phyloP scores from a whole-genome alignment of 139 green algal species.

The Diplosphaera chodatii region DNA sequence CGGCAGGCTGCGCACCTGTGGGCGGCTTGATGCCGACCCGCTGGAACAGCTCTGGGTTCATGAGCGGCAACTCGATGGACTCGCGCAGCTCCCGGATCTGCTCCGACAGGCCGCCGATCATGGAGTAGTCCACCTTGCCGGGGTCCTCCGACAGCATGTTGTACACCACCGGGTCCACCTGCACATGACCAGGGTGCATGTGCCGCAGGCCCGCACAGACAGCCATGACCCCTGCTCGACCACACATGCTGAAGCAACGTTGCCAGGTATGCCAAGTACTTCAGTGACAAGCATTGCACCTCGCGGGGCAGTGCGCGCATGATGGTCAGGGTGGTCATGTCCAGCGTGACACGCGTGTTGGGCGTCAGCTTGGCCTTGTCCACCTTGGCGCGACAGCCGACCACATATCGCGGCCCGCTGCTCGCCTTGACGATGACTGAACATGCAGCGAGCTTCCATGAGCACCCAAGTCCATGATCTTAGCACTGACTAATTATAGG shows the following conservation, averaged over 20 bases:
- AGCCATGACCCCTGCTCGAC: too few relatives aligned
- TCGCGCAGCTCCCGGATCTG: conserved; percentile 94
- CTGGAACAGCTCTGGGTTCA: conserved; percentile 99
- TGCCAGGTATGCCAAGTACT: too few relatives aligned
- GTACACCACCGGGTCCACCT: conserved; percentile 97
- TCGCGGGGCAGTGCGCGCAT: conserved; percentile 95
- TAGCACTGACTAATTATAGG: too few relatives aligned
- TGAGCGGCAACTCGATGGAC: conserved; percentile 96
- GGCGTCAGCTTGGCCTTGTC: conserved; percentile 87
- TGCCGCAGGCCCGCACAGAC: too few relatives aligned
- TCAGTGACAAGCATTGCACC: too few relatives aligned
- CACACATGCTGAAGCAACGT: too few relatives aligned
- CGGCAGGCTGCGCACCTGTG: too few relatives aligned
- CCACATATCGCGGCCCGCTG: conserved; percentile 96
- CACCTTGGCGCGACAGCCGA: conserved; percentile 93
- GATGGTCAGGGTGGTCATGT: conserved; percentile 99
- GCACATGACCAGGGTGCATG: too few relatives aligned
- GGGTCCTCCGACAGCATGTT: conserved; percentile 98
- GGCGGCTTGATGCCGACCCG: conserved; percentile 98
- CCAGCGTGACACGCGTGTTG: conserved; percentile 92
- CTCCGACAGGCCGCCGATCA: conserved; percentile 92
- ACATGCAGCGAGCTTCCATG: too few relatives aligned
- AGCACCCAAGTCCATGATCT: too few relatives aligned
- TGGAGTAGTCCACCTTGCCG: conserved; percentile 94
- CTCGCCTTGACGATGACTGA: conserved; percentile 99